Conservation (phyloP, 2,329 filamentous ascomycete species). For the Zarea fungicola region DNA sequence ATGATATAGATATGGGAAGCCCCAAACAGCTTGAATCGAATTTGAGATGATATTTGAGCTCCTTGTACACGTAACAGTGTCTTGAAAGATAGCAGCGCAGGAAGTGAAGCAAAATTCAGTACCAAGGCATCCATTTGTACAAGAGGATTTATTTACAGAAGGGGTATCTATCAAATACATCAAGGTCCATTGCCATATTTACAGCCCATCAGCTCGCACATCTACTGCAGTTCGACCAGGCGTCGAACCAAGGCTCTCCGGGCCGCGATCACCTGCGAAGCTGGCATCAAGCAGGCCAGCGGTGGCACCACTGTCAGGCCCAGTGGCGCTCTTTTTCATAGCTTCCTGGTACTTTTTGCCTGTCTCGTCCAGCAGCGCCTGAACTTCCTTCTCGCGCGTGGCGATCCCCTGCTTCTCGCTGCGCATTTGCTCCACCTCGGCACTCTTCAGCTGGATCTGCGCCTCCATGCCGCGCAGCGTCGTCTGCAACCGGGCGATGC, state of each 20-base stretch:
- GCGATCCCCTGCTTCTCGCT: conserved; percentile 64
- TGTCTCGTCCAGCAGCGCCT: conserved; percentile 73
- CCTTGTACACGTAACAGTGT: no score
- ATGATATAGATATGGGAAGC: no score
- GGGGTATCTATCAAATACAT: conserved; percentile 1
- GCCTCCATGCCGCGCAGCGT: conserved; percentile 59
- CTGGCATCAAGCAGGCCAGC: conserved; percentile 21
- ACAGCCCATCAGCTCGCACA: background rate
- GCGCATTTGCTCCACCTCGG: conserved; percentile 60
- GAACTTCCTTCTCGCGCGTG: conserved; percentile 71
- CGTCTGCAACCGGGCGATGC: conserved; percentile 57
- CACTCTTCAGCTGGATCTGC: conserved; percentile 54
- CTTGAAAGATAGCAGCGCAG: no score
- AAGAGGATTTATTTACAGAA: background rate
- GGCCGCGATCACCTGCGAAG: conserved; percentile 27
- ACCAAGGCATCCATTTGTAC: no score
- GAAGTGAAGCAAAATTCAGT: no score
- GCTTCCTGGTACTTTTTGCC: conserved; percentile 56
- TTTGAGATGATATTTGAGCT: no score
- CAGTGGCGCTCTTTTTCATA: conserved; percentile 29
- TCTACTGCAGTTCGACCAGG: conserved; percentile 17
- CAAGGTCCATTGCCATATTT: background rate
- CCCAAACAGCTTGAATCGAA: no score
- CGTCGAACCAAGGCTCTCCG: conserved; percentile 32
- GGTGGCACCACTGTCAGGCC: conserved; percentile 13